Percentiles rank a stretch among this genome's conserved stretches.
Conservation (phyloP, 2,329 filamentous ascomycete species). For the Ophiosphaerella narmari region DNA sequence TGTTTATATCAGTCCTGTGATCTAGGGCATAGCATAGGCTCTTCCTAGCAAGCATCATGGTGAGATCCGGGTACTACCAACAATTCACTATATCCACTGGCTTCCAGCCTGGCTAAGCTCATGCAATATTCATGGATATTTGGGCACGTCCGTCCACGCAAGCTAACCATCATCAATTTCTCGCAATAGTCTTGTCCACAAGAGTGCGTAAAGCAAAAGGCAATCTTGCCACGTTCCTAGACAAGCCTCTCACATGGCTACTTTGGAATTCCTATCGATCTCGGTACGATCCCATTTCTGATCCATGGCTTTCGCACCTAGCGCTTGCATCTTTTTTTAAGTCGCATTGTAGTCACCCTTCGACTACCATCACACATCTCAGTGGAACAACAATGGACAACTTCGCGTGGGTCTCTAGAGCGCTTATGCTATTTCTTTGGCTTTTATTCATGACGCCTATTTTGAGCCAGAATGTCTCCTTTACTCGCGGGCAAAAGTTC, state of each 20-base stretch:
- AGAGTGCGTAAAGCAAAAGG: constrained; percentile 29
- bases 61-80: constrained; percentile 24
- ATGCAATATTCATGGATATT: constrained; percentile 31
- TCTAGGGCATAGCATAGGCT: no score
- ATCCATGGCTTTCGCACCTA: not conserved
- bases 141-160: constrained; percentile 16
- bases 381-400: not conserved
- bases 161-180: constrained; percentile 27
- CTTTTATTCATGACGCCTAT: constrained; percentile 9
- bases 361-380: not conserved
- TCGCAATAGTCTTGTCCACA: constrained; percentile 22
- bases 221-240: constrained; percentile 12
- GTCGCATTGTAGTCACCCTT: not conserved
- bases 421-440: constrained; percentile 22
- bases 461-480: constrained; percentile 18
- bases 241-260: not conserved
- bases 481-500: constrained; percentile 31
- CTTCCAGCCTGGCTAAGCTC: constrained; percentile 11
- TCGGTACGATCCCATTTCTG: not conserved
- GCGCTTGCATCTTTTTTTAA: not conserved
- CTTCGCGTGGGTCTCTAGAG: not conserved
- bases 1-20: no score
- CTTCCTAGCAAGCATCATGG: constrained; percentile 8
- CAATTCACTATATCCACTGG: constrained; percentile 18
- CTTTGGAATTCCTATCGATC: not conserved